Base-by-base conservation (phyloP, 306 rosid species). In the Cicer pinnatifidum region DNA sequence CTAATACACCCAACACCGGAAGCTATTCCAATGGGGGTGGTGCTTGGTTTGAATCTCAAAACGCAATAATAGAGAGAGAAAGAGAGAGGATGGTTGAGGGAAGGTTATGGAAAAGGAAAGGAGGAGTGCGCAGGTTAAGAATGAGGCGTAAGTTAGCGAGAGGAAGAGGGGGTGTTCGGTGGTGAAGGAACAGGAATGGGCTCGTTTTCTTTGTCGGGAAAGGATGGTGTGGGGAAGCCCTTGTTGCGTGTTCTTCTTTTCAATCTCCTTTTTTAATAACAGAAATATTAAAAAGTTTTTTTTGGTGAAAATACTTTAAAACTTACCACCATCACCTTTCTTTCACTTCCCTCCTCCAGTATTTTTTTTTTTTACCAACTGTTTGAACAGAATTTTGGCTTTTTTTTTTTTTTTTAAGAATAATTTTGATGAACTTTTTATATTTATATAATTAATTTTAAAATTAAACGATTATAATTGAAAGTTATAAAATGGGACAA, bases 171-270 rank as follows among this genome's bases (percentile, higher is more conserved):
- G 13, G 86, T 89, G 97, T 84, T 86, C 84, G 96, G 92, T 80
- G 81, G 96, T 73, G 61, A 89, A 89, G 93, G 87, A 86, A 84
- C 93, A 84, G 37, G 65, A 67, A 78, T 67, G 87, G 86, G 81
- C 85, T 82, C 67, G 53, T 53, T 57, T 70, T 90, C 78, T 79
- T 86, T 83, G 89, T 75, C 80, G 80, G 57, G 86, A 45, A 87
- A 76, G 80, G 80, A 74, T 78, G 89, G 80, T 75, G 89, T 82
- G 82, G 90, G 88, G 88, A 84, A 76, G 73, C 81, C 81, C 75
- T 80, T 78, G 41, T 71, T 80, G 58, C 80, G 82, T 64, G 39
- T 19, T 72, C 87, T 84, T 82, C 67, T 72, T 79, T 76, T 85
- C 80, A 74, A 10, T 82, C 13, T 40, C 11, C 37, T 58, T 44